Percentiles rank a stretch among this genome's conserved stretches.
Conservation (phyloP, 164 flowering plant genomes). For the Magnolia sinica region DNA sequence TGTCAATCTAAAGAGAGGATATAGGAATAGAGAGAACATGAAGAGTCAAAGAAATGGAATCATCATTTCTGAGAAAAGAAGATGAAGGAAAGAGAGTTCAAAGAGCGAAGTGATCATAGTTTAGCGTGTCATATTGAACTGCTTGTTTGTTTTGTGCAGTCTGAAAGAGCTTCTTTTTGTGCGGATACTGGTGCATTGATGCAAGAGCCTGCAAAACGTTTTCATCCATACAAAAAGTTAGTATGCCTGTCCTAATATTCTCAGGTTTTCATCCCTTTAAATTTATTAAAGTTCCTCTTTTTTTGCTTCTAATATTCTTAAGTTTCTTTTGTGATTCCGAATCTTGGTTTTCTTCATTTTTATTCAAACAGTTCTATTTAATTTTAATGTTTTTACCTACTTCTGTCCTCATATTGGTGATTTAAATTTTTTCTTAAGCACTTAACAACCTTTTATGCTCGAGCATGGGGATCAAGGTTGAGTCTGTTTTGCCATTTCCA, state of each 20-base stretch:
- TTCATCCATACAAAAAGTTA: slow-evolving; percentile 69
- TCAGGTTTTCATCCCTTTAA: background rate
- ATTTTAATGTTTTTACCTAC: background rate
- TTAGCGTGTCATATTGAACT: background rate
- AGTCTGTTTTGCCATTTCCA: background rate
- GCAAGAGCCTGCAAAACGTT: slow-evolving; percentile 52
- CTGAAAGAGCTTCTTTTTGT: slow-evolving; percentile 82
- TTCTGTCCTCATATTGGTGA: background rate
- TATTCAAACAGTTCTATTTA: background rate
- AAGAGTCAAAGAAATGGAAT: no score
- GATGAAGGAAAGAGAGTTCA: background rate
- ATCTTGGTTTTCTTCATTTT: background rate
- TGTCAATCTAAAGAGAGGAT: no score
- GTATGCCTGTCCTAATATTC: slow-evolving; percentile 9
- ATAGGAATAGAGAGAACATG: no score
- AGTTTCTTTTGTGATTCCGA: background rate
- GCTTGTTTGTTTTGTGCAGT: slow-evolving; percentile 36
- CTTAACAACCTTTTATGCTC: background rate
- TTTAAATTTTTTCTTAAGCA: background rate
- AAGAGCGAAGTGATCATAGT: background rate
- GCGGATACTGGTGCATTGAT: slow-evolving; percentile 87
- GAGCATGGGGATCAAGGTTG: background rate
- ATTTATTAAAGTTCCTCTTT: background rate
- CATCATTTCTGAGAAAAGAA: no score
- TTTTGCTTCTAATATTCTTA: background rate